Evolutionary conservation across 768 basidiomycete species (phyloP).

Genomic region (Russula earlei): DNA sequence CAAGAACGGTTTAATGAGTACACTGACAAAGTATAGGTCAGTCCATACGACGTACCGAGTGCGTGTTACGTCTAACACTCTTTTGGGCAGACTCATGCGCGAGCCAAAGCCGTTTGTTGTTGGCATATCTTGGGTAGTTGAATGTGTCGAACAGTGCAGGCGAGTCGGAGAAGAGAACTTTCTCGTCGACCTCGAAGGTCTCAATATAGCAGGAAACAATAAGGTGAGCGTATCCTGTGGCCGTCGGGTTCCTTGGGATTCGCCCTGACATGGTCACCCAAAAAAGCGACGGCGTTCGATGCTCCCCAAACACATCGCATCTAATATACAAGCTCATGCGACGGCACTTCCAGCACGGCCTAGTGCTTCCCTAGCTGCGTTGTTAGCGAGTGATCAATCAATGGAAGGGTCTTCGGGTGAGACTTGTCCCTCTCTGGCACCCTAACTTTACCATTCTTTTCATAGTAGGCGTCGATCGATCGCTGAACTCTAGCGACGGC

Average conservation of each 20-base stretch:
- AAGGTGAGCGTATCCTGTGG: constrained; percentile 38
- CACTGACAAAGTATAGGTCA: constrained; percentile 62
- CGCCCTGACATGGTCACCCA: background rate
- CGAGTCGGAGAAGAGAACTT: constrained; percentile 58
- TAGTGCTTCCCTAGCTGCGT: constrained; percentile 1
- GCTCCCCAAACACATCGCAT: constrained; percentile 47
- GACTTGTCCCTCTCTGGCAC: background rate
- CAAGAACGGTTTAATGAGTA: constrained; percentile 73
- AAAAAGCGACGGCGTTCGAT: constrained; percentile 63
- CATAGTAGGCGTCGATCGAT: constrained; percentile 8
- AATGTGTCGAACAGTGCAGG: constrained; percentile 62
- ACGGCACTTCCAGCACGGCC: background rate
- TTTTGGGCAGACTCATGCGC: constrained; percentile 39
- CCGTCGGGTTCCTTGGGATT: background rate
- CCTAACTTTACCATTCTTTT: background rate
- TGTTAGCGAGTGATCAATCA: constrained; percentile 12
- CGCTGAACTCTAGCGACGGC: constrained; percentile 11
- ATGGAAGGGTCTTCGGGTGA: constrained; percentile 17
- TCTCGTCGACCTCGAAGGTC: constrained; percentile 48
- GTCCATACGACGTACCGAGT: constrained; percentile 17
- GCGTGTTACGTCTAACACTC: background rate
- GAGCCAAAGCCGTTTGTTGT: constrained; percentile 68
- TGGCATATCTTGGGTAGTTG: constrained; percentile 84
- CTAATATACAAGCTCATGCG: background rate
- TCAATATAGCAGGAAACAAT: constrained; percentile 48